phyloP scores from a whole-genome alignment of 2,329 filamentous ascomycete species.

The Delphinella strobiligena region DNA sequence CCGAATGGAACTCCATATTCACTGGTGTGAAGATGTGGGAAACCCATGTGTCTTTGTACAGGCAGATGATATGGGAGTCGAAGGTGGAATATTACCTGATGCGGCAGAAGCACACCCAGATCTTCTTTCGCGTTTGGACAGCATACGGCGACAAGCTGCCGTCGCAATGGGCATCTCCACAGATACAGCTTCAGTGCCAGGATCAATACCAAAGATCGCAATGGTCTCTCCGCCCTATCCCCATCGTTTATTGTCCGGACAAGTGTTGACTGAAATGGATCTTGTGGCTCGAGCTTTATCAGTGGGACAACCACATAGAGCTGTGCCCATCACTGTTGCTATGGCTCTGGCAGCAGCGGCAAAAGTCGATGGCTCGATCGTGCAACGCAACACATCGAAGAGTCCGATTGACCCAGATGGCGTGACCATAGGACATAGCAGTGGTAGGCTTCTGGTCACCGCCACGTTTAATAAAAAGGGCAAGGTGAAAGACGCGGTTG shows the following conservation, averaged over 20 bases:
- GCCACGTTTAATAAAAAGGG: constrained; percentile 18
- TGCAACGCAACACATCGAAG: constrained; percentile 19
- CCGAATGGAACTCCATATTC: constrained; percentile 32
- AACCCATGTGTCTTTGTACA: constrained; percentile 53
- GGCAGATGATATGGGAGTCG: constrained; percentile 40
- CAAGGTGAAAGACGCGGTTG: constrained; percentile 17
- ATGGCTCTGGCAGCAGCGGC: constrained; percentile 27
- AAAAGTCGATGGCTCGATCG: constrained; percentile 23
- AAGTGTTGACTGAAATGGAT: constrained; percentile 30
- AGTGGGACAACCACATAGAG: constrained; percentile 25
- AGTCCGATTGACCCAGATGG: constrained; percentile 17
- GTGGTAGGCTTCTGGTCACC: constrained; percentile 25
- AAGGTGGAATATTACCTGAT: constrained; percentile 41
- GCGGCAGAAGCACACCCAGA: constrained; percentile 39
- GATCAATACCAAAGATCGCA: constrained; percentile 53
- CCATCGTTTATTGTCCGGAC: no score
- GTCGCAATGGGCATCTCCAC: constrained; percentile 48
- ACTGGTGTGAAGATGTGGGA: constrained; percentile 53
- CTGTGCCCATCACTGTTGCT: constrained; percentile 27
- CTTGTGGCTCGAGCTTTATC: constrained; percentile 28
- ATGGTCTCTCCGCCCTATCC: no score
- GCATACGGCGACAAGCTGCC: constrained; percentile 45
- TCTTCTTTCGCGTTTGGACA: constrained; percentile 42
- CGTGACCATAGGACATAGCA: constrained; percentile 28
- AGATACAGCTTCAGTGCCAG: constrained; percentile 32